phyloP scores from a whole-genome alignment of 352 stramenopile species.

The Phytophthora tubulina region DNA sequence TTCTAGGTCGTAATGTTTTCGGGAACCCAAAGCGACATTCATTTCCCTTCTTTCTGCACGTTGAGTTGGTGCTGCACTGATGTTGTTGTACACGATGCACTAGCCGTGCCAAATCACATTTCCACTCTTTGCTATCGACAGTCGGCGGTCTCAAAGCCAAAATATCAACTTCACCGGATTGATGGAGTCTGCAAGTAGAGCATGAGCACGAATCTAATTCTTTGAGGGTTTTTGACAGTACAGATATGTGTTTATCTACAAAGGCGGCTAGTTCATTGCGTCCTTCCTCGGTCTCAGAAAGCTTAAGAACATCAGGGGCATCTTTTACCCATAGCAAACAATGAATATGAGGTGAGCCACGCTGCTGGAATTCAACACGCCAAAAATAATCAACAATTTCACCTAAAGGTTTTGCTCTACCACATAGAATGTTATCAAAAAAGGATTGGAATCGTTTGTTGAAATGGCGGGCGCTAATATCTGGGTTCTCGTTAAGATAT shows the following conservation, averaged over 20 bases:
- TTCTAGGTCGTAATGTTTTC: neutral
- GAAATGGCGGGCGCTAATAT: conserved; percentile 5
- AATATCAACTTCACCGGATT: neutral
- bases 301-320: conserved; percentile 3
- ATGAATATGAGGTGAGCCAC: neutral
- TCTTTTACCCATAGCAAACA: conserved; percentile 1
- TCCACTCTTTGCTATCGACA: neutral
- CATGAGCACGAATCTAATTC: neutral
- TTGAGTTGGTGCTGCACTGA: neutral
- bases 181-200: neutral
- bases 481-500: conserved; percentile 8
- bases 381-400: conserved; percentile 8
- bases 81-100: conserved; percentile 1
- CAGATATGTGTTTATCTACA: conserved; percentile 10
- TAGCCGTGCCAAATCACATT: neutral
- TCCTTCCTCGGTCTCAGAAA: conserved; percentile 1
- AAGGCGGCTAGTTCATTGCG: neutral
- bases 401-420: neutral
- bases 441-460: conserved; percentile 8
- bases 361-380: conserved; percentile 9
- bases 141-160: neutral
- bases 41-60: conserved; percentile 1
- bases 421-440: conserved; percentile 12
- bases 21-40: conserved; percentile 4
- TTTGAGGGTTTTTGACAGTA: conserved; percentile 6